Base-by-base conservation (phyloP, 371 early-diverging fungal species). In the Mortierella sp. region DNA sequence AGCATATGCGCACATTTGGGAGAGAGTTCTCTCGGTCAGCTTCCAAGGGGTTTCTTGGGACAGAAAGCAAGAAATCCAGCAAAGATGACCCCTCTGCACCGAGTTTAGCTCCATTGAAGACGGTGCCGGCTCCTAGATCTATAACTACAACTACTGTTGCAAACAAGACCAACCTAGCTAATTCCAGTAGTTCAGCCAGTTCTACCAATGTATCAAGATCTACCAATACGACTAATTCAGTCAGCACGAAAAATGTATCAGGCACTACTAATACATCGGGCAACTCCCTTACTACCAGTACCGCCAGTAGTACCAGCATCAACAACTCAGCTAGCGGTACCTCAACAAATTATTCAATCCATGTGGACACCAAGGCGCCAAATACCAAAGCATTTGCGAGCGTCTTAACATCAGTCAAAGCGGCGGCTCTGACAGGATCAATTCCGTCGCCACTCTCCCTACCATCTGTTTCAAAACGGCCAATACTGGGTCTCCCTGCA, bases 11-110 rank as follows among this genome's bases (percentile, higher is more conserved):
- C 28, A 57, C 62, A 3, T 69, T 69, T 64, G 54, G 68, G 23
- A 61, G 64, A 17, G 75, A 66, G 51, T 75, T 75, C 37, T 60
- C 66, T 13, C 34, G 75, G 58, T 66, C 70, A 26, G 75, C 70
- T 0, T 75, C 75, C 45, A 75, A 75, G 32, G 70, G 70, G 42
- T 75, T 75, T 61, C 75, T 67, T 29, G 62, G 63, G 53, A 73
- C 57, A n/a, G 62, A 73, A 29, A 49, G 19, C 34, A 65, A 55
- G 40, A 42, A 23, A n/a, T n/a, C 34, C 5, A 49, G 45, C 19
- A 34, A 17, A 42, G 43, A 12, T 2, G 17, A 23, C 17, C 37
- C 19, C 17, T 34, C 66, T 0, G 17, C 53, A 47, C 49, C 6
- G 8, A 43, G 23, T 45, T 58, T 12, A 22, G 22, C 22, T 7